Conservation (phyloP, 176 grass and related monocot genomes). For the Tillandsia fasciculata region DNA sequence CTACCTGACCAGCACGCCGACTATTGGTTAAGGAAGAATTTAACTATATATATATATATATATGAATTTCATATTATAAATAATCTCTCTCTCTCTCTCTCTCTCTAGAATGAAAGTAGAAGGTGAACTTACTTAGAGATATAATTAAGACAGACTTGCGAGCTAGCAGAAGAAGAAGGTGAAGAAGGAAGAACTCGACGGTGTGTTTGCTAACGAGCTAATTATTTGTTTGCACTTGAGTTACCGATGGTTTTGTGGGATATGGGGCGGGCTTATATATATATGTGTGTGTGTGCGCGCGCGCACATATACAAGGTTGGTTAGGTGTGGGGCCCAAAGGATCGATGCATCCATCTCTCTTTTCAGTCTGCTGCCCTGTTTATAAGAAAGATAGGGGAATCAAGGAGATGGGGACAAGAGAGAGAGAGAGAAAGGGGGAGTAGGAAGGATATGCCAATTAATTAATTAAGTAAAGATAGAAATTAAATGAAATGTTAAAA, state of each 20-base stretch:
- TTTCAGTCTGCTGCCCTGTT: slow-evolving; percentile 10
- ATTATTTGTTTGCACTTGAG: too few relatives aligned
- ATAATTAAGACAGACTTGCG: too few relatives aligned
- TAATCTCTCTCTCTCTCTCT: slow-evolving; percentile 5
- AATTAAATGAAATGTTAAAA: too few relatives aligned
- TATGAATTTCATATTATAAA: too few relatives aligned
- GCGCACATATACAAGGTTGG: slow-evolving; percentile 64
- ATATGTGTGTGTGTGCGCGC: slow-evolving; percentile 17
- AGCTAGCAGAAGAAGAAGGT: too few relatives aligned
- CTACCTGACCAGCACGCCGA: not conserved
- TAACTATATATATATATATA: too few relatives aligned
- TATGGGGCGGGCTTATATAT: too few relatives aligned
- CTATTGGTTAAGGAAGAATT: not conserved
- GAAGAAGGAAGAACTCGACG: too few relatives aligned
- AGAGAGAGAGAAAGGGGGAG: not conserved
- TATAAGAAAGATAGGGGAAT: not conserved
- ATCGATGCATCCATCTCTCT: not conserved
- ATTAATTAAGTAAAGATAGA: too few relatives aligned
- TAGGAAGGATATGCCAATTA: too few relatives aligned
- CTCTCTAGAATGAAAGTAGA: not conserved
- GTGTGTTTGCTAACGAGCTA: slow-evolving; percentile 1
- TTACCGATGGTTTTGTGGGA: too few relatives aligned
- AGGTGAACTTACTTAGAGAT: too few relatives aligned
- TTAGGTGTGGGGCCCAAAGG: slow-evolving; percentile 31
- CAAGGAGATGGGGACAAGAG: slow-evolving; percentile 18